A percentile compares a stretch with the other conserved stretches of the same genome.
phyloP scores from a whole-genome alignment of 306 rosid species.

The Ceratonia siliqua region DNA sequence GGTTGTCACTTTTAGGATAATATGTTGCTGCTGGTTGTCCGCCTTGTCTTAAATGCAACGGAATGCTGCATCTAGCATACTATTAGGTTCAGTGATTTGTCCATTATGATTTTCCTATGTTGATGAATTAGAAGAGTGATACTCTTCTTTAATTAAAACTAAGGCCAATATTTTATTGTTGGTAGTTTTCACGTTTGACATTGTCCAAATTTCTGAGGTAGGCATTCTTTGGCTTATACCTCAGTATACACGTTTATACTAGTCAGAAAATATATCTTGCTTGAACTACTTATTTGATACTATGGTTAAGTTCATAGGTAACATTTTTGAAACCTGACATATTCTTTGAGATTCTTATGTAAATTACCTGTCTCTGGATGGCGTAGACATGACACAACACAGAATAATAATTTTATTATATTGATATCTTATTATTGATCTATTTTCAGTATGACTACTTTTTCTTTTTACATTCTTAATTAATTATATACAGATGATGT shows the following conservation, averaged over 20 bases:
- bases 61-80: not conserved
- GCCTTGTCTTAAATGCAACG: not conserved
- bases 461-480: not conserved
- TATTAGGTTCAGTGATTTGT: not conserved
- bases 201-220: not conserved
- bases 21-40: not conserved
- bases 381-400: not conserved
- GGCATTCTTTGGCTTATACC: not conserved
- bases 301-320: not conserved
- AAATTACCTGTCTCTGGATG: not conserved
- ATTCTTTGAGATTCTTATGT: not conserved
- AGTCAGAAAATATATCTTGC: not conserved
- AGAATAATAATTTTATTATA: not conserved
- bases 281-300: not conserved
- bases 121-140: conserved; percentile 15
- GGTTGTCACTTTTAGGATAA: not conserved
- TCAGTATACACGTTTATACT: not conserved
- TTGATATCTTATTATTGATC: conserved; percentile 1
- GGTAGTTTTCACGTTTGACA: conserved; percentile 2
- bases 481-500: not conserved
- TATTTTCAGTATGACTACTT: not conserved
- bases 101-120: not conserved
- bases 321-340: not conserved
- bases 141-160: conserved; percentile 1
- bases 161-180: not conserved